A percentile compares a stretch with the other conserved stretches of the same genome.
phyloP scores from a whole-genome alignment of 345 rosid species.

The Eucalyptus cladocalyx region DNA sequence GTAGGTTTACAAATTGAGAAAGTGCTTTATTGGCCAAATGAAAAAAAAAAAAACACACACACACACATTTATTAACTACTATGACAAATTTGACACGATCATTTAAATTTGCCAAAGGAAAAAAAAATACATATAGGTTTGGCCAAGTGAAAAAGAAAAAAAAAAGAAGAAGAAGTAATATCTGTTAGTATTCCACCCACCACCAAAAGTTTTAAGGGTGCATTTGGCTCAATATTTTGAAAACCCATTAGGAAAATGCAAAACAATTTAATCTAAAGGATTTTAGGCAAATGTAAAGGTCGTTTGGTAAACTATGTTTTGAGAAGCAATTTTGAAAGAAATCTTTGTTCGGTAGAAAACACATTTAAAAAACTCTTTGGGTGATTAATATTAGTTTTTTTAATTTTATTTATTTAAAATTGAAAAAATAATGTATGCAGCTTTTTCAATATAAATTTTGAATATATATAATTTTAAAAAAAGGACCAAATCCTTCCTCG shows the following conservation, averaged over 20 bases:
- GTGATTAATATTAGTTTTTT: too few relatives aligned
- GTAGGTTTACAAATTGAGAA: not conserved
- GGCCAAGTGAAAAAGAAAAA: not conserved
- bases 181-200: not conserved
- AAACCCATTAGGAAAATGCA: rapidly evolving
- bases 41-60: too few relatives aligned
- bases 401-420: too few relatives aligned
- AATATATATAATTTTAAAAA: too few relatives aligned
- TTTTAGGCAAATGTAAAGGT: rapidly evolving
- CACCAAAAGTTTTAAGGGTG: not conserved
- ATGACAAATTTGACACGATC: not conserved
- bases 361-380: too few relatives aligned
- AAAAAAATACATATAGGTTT: not conserved
- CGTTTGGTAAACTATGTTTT: too few relatives aligned
- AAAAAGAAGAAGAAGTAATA: not conserved
- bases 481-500: too few relatives aligned
- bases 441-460: too few relatives aligned
- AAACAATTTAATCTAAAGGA: rapidly evolving
- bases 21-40: not conserved
- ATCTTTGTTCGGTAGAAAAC: rapidly evolving
- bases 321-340: too few relatives aligned
- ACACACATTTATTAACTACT: not conserved
- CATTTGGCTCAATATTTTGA: rapidly evolving
- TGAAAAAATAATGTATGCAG: too few relatives aligned
- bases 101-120: not conserved